These are phyloP conservation scores for Xylaria curta DNA, from an alignment of 495 filamentous ascomycete species.

Conservation along the genomic window DNA sequence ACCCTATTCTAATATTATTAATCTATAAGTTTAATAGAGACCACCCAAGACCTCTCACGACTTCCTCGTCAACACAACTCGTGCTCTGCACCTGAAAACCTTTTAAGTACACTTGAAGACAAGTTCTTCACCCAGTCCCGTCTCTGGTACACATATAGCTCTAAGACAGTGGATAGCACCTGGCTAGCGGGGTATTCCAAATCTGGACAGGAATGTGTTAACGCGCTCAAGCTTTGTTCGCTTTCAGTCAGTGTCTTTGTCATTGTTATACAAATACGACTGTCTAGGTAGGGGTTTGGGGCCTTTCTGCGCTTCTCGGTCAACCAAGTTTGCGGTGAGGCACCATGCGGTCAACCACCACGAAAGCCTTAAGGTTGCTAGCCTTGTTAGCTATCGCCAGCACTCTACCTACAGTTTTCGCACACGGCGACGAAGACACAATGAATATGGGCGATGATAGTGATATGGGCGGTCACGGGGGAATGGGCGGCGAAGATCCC, in stretches of 20 bases:
- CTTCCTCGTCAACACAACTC: not conserved
- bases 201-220: constrained; percentile 15
- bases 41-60: not conserved
- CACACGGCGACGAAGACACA: constrained; percentile 49
- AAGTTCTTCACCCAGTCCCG: not conserved
- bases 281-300: not conserved
- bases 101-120: not conserved
- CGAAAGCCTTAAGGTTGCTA: constrained; percentile 33
- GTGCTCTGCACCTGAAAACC: not conserved
- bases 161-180: constrained; percentile 14
- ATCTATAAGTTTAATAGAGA: constrained; percentile 9
- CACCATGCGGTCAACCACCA: constrained; percentile 35
- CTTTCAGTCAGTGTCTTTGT: not conserved
- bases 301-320: not conserved
- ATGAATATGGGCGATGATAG: constrained; percentile 54
- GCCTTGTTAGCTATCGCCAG: constrained; percentile 36
- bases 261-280: not conserved
- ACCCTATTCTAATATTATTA: constrained; percentile 22
- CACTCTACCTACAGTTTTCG: constrained; percentile 47
- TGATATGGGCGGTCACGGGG: constrained; percentile 38
- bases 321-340: not conserved
- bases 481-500: constrained; percentile 48
- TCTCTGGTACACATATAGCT: not conserved
- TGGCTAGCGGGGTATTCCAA: not conserved
- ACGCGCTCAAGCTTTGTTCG: constrained; percentile 6